Conservation (phyloP, 768 basidiomycete genomes). For the Boletellus ananiceps region DNA sequence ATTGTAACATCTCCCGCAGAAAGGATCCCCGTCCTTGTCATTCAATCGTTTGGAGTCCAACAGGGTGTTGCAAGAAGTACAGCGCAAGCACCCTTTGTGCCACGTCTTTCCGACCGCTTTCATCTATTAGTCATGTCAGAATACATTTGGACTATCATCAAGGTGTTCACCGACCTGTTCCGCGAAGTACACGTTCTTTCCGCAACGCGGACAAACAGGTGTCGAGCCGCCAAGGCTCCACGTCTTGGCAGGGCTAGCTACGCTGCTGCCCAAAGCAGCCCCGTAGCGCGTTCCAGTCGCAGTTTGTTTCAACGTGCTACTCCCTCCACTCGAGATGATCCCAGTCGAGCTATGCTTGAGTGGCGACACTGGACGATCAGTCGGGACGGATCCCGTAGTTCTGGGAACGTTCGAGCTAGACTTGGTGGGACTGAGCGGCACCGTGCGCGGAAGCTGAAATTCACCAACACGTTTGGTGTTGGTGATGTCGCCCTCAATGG, state of each 20-base stretch:
- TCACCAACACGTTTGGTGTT: constrained; percentile 44
- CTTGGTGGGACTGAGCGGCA: constrained; percentile 42
- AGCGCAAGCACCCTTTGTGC: constrained; percentile 76
- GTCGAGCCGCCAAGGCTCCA: constrained; percentile 50
- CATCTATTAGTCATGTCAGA: constrained; percentile 41
- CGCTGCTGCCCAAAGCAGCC: constrained; percentile 43
- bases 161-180: constrained; percentile 53
- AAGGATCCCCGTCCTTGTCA: constrained; percentile 70
- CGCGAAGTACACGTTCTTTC: constrained; percentile 79
- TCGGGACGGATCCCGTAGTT: neutral
- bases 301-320: constrained; percentile 36
- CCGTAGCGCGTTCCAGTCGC: constrained; percentile 68
- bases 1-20: constrained; percentile 68
- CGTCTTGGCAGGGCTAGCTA: constrained; percentile 39
- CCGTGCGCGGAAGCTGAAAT: constrained; percentile 51
- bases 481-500: constrained; percentile 33
- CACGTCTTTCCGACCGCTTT: constrained; percentile 79
- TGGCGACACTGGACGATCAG: constrained; percentile 22
- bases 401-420: constrained; percentile 8
- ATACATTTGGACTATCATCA: neutral
- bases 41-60: constrained; percentile 71
- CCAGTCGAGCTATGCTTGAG: constrained; percentile 26
- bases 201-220: constrained; percentile 64
- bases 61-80: constrained; percentile 60
- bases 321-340: constrained; percentile 2